Percentiles rank a stretch among this genome's conserved stretches.
Evolutionary conservation across 352 stramenopile genomes (phyloP).

Genomic region (Globisporangium sylvaticum): DNA sequence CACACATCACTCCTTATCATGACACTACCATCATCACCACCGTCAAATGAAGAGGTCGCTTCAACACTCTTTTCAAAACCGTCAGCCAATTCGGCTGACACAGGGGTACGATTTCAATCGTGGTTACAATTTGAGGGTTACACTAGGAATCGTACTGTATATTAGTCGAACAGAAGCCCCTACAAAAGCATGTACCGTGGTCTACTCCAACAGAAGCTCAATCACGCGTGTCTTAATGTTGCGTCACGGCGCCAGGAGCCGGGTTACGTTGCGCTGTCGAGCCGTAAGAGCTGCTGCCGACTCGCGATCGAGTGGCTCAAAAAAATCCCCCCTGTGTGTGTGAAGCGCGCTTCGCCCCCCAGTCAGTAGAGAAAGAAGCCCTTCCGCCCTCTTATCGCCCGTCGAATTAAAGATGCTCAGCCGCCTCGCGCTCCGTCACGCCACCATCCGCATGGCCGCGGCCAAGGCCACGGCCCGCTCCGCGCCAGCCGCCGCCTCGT

Average conservation of each 20-base stretch:
- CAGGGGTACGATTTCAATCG: too few species aligned
- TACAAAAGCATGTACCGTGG: not conserved
- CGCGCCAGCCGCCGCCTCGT: slow-evolving; percentile 22
- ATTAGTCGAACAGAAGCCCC: too few species aligned
- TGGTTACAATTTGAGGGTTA: too few species aligned
- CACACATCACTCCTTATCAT: not conserved
- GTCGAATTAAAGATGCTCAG: slow-evolving; percentile 46
- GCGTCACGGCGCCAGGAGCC: not conserved
- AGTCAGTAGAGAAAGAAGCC: slow-evolving; percentile 17
- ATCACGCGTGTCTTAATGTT: not conserved
- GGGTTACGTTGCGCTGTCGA: not conserved
- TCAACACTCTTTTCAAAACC: too few species aligned
- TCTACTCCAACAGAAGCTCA: not conserved
- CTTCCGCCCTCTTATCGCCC: slow-evolving; percentile 4
- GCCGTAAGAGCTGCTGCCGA: not conserved
- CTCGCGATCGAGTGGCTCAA: slow-evolving; percentile 12
- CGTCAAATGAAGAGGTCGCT: too few species aligned
- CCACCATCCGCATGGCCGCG: slow-evolving; percentile 41
- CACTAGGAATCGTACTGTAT: too few species aligned
- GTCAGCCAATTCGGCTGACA: too few species aligned
- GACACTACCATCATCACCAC: not conserved
- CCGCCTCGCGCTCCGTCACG: slow-evolving; percentile 68
- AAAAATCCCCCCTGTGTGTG: slow-evolving; percentile 9
- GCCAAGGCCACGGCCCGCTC: slow-evolving; percentile 27
- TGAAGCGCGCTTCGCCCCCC: not conserved